Evolutionary conservation across 1,139 yeast species (phyloP), one percentile per base, ranked within the genome.

Genomic region (Taiozyma sp.): DNA sequence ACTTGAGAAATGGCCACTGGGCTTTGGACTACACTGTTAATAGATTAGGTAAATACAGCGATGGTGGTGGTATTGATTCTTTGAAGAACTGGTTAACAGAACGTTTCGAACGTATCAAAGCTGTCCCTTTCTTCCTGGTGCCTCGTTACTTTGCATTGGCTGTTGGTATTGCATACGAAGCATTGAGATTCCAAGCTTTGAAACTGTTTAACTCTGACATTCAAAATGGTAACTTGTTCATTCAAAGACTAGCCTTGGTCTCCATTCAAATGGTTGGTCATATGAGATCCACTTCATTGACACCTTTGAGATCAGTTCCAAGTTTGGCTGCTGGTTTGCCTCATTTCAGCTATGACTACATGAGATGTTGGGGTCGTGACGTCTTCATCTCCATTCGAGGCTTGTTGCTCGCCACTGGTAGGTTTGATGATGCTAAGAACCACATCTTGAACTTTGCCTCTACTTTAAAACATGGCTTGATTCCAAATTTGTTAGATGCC

Each of bases 321-420:
- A 80, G 89, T 45, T 74, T 93, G 79, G 97, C 98, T 16, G 99
- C 99, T 2, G 99, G 98, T 0, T 76, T 93, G 53, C 99, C 99
- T 3, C 97, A 91, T 69, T 93, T 93, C 68, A 83, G 95, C 63
- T 79, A 78, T 52, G 89, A 85, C 59, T 90, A 88, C 67, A 90
- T 91, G 96, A 78, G 99, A 68, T 89, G 97, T 66, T 93, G 99
- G 99, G 99, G 99, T 32, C 79, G 99, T 64, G 99, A 93, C 69
- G 96, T 90, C 2, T 93, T 93, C 64, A 85, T 93, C 50, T 79
- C 97, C 0, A 75, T 87, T 50, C 75, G 97, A 56, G 99, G 99
- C 0, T 73, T 91, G 47, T 70, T 90, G 54, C 70, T 91, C 42
- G 84, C 86, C 1, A 79, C 97, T 0, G 95, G 86, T 16, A 75